Base-by-base conservation (phyloP, 2,329 filamentous ascomycete species). In the Penicillium brasilianum region DNA sequence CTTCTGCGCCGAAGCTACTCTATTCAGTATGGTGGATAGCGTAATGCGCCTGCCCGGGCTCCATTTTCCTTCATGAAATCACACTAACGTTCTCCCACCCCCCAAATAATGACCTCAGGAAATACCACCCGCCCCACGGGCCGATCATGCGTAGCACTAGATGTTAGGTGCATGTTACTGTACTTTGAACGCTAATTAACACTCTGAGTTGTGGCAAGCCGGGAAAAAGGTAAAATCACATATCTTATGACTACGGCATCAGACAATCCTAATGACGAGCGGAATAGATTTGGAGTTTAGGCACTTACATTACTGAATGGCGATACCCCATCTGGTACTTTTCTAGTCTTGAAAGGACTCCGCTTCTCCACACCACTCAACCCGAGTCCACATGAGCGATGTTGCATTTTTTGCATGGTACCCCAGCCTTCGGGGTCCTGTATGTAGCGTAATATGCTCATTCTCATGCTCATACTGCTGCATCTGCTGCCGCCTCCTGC, bases 401-500 rank as follows among this genome's bases (percentile, higher is more conserved):
- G 25, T 25, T 52, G 37, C 48, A 52, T 51, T 52, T 28, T 58
- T 55, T 57, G 25, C 62, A 63, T 65, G 60, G 62, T 57, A 65
- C 49, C 62, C 62, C 16, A 41, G 62, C 52, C 52, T 22, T 64
- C 63, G 50, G 50, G 30, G 55, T 57, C 18, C 62, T 63, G 60
- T 59, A 62, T 64, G 59, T 43, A 58, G 59, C 53, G 55, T 63
- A 63, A 65, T 59, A 61, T 58, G 57, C 55, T 60, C 55, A 61
- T 58, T 55, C 55, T 60, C 55, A 57, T 25, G 44, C 55, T 60
- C 52, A 52, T 39, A 44, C 32, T 28, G 36, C 44, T 48, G 53
- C 36, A 10, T 30, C 14, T 48, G 16, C 14, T 48, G 7, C 44
- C 8, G 16, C 22, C 13, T 46, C 22, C 44, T 30, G 22, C 44